Evolutionary conservation across 1,284 basidiomycete species (phyloP).

Genomic region (Ustilago sp.): DNA sequence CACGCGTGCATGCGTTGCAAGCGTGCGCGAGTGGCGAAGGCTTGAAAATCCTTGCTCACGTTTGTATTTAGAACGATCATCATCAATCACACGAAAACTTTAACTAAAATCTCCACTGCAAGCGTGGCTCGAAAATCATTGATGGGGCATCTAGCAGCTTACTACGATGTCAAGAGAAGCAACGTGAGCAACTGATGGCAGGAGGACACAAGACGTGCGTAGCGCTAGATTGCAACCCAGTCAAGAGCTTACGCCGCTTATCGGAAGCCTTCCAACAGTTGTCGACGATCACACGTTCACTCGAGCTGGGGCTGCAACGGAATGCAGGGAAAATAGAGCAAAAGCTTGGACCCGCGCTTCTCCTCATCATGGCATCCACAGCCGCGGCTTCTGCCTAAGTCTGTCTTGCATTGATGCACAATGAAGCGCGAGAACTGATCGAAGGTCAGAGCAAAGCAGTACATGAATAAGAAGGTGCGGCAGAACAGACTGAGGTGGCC

Average conservation of each 20-base stretch:
- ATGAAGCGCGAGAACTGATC: background rate
- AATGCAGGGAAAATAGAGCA: background rate
- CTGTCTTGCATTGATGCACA: background rate
- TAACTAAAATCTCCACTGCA: conserved; percentile 2
- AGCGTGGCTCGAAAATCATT: background rate
- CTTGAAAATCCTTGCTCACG: no score
- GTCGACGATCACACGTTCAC: background rate
- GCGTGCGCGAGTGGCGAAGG: no score
- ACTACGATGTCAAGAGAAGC: background rate
- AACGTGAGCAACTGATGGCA: background rate
- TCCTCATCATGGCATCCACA: background rate
- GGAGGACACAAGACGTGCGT: no score
- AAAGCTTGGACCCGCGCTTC: background rate
- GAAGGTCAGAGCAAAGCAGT: background rate
- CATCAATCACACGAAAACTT: no score
- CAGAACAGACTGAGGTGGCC: background rate
- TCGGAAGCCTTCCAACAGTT: no score
- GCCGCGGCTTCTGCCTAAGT: background rate
- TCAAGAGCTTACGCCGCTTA: no score
- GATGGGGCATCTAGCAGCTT: background rate
- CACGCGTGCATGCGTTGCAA: no score
- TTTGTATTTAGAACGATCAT: no score
- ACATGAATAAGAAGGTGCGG: background rate
- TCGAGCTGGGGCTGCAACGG: background rate
- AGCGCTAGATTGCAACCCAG: no score